Evolutionary conservation across 1,284 basidiomycete species (phyloP).

Genomic region (Fomitopsis palustris): DNA sequence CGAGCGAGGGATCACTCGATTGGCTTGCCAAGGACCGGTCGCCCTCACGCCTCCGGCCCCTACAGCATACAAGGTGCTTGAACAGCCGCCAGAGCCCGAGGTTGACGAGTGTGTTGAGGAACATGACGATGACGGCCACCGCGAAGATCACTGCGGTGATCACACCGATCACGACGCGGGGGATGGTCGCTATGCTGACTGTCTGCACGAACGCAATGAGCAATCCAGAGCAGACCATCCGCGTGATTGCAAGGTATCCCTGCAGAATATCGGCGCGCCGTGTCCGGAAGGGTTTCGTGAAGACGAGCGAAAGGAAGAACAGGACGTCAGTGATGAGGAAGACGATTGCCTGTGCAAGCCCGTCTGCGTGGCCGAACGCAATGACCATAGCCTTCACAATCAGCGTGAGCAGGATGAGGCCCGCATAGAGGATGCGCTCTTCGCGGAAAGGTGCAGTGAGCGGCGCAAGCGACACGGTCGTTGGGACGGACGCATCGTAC

Average conservation of each 20-base stretch:
- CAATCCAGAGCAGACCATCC: conserved; percentile 60
- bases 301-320: conserved; percentile 51
- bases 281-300: conserved; percentile 54
- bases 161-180: conserved; percentile 71
- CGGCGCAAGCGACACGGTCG: conserved; percentile 37
- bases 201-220: conserved; percentile 66
- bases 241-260: conserved; percentile 59
- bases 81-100: conserved; percentile 31
- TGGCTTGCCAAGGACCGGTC: conserved; percentile 21
- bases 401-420: conserved; percentile 51
- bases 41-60: conserved; percentile 13
- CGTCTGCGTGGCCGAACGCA: conserved; percentile 63
- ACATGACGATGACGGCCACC: conserved; percentile 54
- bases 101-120: conserved; percentile 54
- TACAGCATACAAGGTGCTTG: conserved; percentile 16
- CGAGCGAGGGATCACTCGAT: conserved; percentile 15
- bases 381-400: conserved; percentile 71
- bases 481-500: conserved; percentile 21
- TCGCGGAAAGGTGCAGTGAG: conserved; percentile 55
- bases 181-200: conserved; percentile 61
- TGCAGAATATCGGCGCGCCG: conserved; percentile 59
- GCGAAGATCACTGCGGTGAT: conserved; percentile 60
- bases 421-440: conserved; percentile 55
- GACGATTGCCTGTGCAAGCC: conserved; percentile 69
- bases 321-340: conserved; percentile 68